Base-by-base conservation (phyloP, 2,329 filamentous ascomycete species). In the Ceratocystis huliohia region DNA sequence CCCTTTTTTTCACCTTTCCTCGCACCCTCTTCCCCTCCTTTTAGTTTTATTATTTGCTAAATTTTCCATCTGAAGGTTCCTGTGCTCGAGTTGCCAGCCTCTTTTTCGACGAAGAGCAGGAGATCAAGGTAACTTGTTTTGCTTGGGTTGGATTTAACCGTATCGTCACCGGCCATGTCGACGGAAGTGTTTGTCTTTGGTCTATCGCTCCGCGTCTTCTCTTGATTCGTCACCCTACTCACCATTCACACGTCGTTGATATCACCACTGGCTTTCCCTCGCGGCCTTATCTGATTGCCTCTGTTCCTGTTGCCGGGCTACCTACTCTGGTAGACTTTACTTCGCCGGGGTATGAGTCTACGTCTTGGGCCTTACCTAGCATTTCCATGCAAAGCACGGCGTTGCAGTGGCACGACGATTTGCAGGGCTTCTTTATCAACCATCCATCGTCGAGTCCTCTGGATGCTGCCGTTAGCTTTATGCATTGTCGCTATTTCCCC, bases 141-240 rank as follows among this genome's bases (percentile, higher is more conserved):
- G 76, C 81, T 10, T 85, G 83, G 83, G 73, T 79, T 44, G 80
- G 78, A 67, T 76, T 78, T 69, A 84, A 84, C 70, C 79, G 82
- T 25, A 73, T 85, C 48, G 80, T 77, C 0, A 74, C 82, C 37
- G 83, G 81, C 62, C 82, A 84, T 71, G 78, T 77, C 0, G 83
- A 85, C 68, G 83, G 83, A 41, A 82, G 80, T 22, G 74, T 85
- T 45, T 77, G 77, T 22, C 74, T 84, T 10, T 85, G 82, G 82
- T 84, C 82, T 10, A 70, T 85, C 53, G 75, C 76, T 48, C 82
- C 82, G 0, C 74, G 72, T 57, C 73, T 75, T 30, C 73, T 83
- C 63, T 74, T 85, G 33, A 78, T 79, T 53, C 78, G 82, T 1
- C 78, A 82, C 62, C 76, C 79, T 3, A 75, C 81, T n/a, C 82